Conservation (phyloP, 768 basidiomycete genomes). For the Phylloporus sp. region DNA sequence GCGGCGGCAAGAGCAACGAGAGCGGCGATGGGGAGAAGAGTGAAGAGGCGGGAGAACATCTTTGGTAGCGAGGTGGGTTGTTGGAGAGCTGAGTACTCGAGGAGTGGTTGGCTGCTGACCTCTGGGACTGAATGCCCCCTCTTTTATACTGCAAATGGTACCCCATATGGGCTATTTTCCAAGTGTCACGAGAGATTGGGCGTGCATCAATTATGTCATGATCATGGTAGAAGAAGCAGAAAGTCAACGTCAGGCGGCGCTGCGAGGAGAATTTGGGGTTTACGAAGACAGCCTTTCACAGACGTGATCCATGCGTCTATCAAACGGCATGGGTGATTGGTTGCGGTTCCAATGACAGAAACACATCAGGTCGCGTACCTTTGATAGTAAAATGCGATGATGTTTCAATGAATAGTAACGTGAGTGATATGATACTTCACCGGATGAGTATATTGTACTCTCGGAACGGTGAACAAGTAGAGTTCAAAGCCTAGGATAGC, state of each 20-base stretch:
- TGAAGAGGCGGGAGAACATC: conserved; percentile 8
- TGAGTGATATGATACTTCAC: background rate
- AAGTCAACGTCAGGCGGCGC: background rate
- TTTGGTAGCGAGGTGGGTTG: background rate
- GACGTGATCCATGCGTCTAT: background rate
- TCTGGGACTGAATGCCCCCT: background rate
- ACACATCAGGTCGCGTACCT: no score
- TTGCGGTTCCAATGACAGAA: background rate
- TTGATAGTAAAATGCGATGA: background rate
- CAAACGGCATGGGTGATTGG: background rate
- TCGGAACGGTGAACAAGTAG: no score
- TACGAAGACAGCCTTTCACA: background rate
- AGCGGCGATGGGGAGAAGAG: conserved; percentile 9
- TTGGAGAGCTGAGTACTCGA: background rate
- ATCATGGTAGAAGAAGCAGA: no score
- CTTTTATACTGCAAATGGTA: background rate
- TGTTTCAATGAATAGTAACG: background rate
- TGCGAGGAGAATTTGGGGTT: background rate
- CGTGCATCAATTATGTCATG: background rate
- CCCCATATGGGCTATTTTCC: background rate
- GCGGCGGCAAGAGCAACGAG: conserved; percentile 1
- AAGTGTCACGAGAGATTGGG: no score
- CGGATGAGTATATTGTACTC: no score
- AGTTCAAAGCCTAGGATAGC: no score
- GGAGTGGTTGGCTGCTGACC: background rate